Evolutionary conservation across 768 basidiomycete genomes (phyloP).

Genomic region (Ramaria rubella): DNA sequence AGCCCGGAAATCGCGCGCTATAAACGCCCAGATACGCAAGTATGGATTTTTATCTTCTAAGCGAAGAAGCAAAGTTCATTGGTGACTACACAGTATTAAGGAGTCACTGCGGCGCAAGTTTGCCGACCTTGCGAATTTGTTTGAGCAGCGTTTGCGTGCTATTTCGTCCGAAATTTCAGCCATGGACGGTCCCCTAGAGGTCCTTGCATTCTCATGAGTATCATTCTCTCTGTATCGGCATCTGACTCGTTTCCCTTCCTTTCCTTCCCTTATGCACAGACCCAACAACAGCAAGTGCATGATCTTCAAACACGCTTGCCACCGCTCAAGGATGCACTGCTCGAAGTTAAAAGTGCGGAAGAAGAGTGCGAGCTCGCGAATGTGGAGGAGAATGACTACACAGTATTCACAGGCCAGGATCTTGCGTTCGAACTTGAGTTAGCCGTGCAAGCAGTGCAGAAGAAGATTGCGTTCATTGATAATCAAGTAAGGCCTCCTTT

Average conservation of each 20-base stretch:
- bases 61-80: not conserved
- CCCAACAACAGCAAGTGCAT: conserved; percentile 64
- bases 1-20: conserved; percentile 65
- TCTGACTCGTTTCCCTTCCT: not conserved
- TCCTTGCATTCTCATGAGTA: conserved; percentile 21
- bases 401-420: conserved; percentile 83
- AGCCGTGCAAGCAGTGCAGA: conserved; percentile 69
- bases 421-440: conserved; percentile 84
- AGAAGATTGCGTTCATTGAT: conserved; percentile 93
- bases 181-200: conserved; percentile 74
- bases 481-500: conserved; percentile 62
- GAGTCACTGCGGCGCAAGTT: conserved; percentile 71
- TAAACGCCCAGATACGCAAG: conserved; percentile 88
- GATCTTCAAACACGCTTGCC: conserved; percentile 64
- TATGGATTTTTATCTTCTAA: conserved; percentile 32
- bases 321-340: conserved; percentile 49
- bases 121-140: conserved; percentile 70
- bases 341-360: conserved; percentile 55
- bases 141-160: conserved; percentile 57
- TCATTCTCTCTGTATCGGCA: not conserved
- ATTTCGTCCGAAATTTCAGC: conserved; percentile 68
- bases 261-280: conserved; percentile 33
- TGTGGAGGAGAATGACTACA: conserved; percentile 96
- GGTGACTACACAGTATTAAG: conserved; percentile 56
- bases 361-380: conserved; percentile 78